phyloP scores from a whole-genome alignment of 2,329 filamentous ascomycete species.

The Pezizomycotina sp. region DNA sequence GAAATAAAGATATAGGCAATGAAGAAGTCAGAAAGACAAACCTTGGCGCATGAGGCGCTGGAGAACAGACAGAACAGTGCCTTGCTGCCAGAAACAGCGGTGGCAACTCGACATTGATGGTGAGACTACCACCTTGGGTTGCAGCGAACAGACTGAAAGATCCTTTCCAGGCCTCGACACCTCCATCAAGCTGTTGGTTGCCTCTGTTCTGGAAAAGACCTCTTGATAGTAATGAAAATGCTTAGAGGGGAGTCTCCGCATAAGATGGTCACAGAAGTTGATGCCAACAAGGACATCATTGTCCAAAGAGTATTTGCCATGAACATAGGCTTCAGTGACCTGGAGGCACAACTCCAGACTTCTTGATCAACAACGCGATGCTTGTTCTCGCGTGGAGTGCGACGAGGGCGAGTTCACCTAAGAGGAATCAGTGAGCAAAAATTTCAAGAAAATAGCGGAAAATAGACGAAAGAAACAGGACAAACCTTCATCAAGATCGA shows the following conservation, averaged over 20 bases:
- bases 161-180: conserved; percentile 68
- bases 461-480: conserved; percentile 23
- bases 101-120: conserved; percentile 84
- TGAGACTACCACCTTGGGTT: conserved; percentile 42
- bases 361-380: conserved; percentile 44
- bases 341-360: conserved; percentile 53
- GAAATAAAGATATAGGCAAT: neutral
- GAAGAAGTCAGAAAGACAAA: too few species aligned
- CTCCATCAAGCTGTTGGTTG: conserved; percentile 41
- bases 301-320: conserved; percentile 43
- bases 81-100: conserved; percentile 67
- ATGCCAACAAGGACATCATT: conserved; percentile 59
- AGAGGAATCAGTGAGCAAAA: conserved; percentile 26
- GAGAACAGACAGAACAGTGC: conserved; percentile 25
- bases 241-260: conserved; percentile 61
- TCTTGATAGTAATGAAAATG: conserved; percentile 53
- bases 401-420: conserved; percentile 26
- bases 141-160: conserved; percentile 67
- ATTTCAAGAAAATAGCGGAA: neutral
- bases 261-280: conserved; percentile 78
- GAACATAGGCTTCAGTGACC: conserved; percentile 49
- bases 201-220: conserved; percentile 54
- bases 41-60: conserved; percentile 25
- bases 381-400: conserved; percentile 29
- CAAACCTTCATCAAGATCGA: conserved; percentile 58